Evolutionary conservation across 768 basidiomycete genomes (phyloP).

Genomic region (Kwoniella europaea): DNA sequence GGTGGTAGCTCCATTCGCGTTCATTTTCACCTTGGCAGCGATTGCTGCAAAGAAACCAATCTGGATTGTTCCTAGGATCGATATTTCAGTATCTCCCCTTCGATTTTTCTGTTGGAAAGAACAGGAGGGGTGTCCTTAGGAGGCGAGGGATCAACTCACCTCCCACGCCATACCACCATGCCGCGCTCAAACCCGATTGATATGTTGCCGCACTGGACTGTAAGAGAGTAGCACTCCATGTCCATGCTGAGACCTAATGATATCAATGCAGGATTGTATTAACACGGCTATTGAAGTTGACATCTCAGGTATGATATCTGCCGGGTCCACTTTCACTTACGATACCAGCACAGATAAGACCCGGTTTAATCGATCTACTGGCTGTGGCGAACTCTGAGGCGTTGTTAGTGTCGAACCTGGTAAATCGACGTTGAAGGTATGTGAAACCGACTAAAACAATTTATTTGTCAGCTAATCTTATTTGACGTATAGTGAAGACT

Average conservation of each 20-base stretch:
- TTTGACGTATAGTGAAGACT: too few relatives aligned
- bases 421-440: constrained; percentile 29
- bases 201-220: constrained; percentile 27
- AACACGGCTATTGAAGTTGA: too few relatives aligned
- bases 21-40: constrained; percentile 64
- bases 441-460: constrained; percentile 27
- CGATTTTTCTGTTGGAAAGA: too few relatives aligned
- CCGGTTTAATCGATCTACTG: constrained; percentile 31
- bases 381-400: constrained; percentile 34
- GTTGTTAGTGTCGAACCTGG: constrained; percentile 22
- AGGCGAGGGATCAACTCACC: neutral
- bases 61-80: constrained; percentile 60
- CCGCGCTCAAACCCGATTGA: constrained; percentile 25
- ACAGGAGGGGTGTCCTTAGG: neutral
- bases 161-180: constrained; percentile 41
- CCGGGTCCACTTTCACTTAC: constrained; percentile 1
- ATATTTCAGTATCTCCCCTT: too few relatives aligned
- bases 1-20: constrained; percentile 67
- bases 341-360: constrained; percentile 30
- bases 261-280: neutral
- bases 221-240: constrained; percentile 35
- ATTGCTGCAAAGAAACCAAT: constrained; percentile 63
- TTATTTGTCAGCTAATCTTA: neutral
- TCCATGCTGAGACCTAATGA: constrained; percentile 32
- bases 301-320: too few relatives aligned